Evolutionary conservation across 768 basidiomycete genomes (phyloP).

Genomic region (Xerocomellus dryophilus): DNA sequence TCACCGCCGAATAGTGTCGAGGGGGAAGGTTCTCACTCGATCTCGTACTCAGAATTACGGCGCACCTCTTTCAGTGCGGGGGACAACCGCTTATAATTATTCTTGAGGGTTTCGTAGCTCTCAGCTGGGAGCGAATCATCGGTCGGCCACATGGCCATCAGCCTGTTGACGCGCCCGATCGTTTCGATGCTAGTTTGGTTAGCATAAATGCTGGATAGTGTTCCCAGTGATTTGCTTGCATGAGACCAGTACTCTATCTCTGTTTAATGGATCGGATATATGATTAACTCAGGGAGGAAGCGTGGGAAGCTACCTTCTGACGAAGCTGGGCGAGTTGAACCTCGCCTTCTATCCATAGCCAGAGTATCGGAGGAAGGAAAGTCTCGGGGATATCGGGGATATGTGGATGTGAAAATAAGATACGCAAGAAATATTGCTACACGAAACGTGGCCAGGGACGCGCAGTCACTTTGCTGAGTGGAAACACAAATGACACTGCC

Average conservation of each 20-base stretch:
- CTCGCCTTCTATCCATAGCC: conserved; percentile 68
- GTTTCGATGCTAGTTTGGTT: conserved; percentile 52
- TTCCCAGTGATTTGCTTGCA: conserved; percentile 55
- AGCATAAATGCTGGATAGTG: conserved; percentile 52
- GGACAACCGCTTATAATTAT: conserved; percentile 58
- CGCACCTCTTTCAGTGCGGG: conserved; percentile 64
- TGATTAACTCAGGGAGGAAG: conserved; percentile 10
- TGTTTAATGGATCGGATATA: conserved; percentile 29
- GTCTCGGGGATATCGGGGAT: background rate
- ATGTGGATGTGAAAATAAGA: background rate
- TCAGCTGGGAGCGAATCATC: conserved; percentile 69
- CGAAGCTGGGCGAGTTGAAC: conserved; percentile 61
- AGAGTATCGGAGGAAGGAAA: background rate
- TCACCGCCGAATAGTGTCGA: conserved; percentile 2
- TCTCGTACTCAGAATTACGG: conserved; percentile 56
- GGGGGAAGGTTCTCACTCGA: conserved; percentile 44
- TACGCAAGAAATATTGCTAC: conserved; percentile 4
- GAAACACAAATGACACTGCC: background rate
- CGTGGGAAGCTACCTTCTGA: conserved; percentile 62
- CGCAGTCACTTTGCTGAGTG: conserved; percentile 6
- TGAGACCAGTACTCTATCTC: conserved; percentile 78
- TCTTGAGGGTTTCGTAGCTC: conserved; percentile 61
- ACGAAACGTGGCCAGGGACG: background rate
- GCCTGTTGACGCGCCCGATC: conserved; percentile 68
- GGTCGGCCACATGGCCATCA: conserved; percentile 67